These are phyloP conservation scores for Ceriops zippeliana DNA, from an alignment of 345 rosid species.

Conservation along the genomic window DNA sequence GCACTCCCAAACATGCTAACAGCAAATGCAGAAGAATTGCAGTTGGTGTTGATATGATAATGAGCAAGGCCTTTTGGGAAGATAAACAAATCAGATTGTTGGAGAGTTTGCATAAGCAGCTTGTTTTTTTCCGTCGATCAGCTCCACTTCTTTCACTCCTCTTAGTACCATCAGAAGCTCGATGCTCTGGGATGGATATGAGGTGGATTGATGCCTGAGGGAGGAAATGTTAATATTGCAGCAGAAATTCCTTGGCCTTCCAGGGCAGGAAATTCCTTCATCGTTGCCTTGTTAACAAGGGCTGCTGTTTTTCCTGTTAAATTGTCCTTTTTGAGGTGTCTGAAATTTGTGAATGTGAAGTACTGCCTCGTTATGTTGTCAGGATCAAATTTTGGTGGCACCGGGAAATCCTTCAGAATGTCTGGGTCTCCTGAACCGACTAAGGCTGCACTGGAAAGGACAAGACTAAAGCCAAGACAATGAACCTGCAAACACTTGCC, in stretches of 20 bases:
- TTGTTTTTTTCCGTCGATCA: slow-evolving; percentile 14
- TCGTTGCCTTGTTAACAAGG: slow-evolving; percentile 7
- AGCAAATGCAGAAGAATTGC: slow-evolving; percentile 14
- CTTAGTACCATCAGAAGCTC: slow-evolving; percentile 16
- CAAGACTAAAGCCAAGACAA: background rate
- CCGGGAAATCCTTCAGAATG: slow-evolving; percentile 20
- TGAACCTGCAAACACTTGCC: slow-evolving; percentile 2
- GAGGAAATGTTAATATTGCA: slow-evolving; percentile 15
- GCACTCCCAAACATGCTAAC: slow-evolving; percentile 22
- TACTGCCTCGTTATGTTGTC: slow-evolving; percentile 16
- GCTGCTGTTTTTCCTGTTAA: slow-evolving; percentile 11
- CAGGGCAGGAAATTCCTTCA: slow-evolving; percentile 20
- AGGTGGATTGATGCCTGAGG: slow-evolving; percentile 24
- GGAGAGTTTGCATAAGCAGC: slow-evolving; percentile 21
- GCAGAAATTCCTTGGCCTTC: slow-evolving; percentile 28
- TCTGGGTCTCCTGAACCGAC: slow-evolving; percentile 17
- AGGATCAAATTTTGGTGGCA: slow-evolving; percentile 23
- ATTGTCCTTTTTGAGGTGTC: slow-evolving; percentile 1
- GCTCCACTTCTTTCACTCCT: slow-evolving; percentile 14
- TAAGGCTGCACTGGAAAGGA: background rate
- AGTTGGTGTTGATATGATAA: slow-evolving; percentile 18
- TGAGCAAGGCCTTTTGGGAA: slow-evolving; percentile 35
- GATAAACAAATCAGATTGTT: slow-evolving; percentile 23
- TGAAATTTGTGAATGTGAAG: slow-evolving; percentile 21
- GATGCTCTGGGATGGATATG: slow-evolving; percentile 24